Evolutionary conservation across 306 rosid genomes (phyloP), one percentile per base, ranked within the genome.

Genomic region (Quercus agrifolia): DNA sequence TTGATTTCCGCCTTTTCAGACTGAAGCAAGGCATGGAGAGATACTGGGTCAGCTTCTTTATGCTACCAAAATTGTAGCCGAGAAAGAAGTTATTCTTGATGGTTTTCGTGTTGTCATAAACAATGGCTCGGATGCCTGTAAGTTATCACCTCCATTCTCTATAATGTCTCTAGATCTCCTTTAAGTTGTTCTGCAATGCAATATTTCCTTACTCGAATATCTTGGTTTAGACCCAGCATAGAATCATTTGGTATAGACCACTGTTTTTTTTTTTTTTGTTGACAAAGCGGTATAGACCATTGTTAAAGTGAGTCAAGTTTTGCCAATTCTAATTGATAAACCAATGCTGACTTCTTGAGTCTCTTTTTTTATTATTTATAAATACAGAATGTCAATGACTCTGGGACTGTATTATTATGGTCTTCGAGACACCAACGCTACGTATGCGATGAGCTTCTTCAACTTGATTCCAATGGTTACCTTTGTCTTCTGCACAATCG

Each of bases 81-180:
- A 90, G 83, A 91, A 83, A 85, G 98, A 91, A 82, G 94, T 94
- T 18, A 90, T 93, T 35, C 71, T 86, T n/a, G 89, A 91, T 14
- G 97, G 98, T 58, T 93, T 93, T 80, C 94, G 98, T 2, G 94
- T 93, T 2, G 98, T 91, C 84, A 84, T 93, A 86, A 93, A 91
- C 86, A 91, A 67, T 68, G 98, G 98, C 83, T 82, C 97, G 3
- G 74, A 56, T 63, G 98, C 93, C 58, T 93, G 98, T 90, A 90
- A 87, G 98, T 54, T 80, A 21, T 20, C 73, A 41, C 6, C 67
- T 35, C 33, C 23, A 67, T 69, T 75, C 33, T 77, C 15, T 17
- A 18, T 72, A 41, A 46, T 56, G 1, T 80, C 20, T 71, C 63
- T n/a, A 55, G 18, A 6, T 57, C 77, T 21, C n/a, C 30, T 62